Conservation (phyloP, 306 rosid species). For the Abrus precatorius region DNA sequence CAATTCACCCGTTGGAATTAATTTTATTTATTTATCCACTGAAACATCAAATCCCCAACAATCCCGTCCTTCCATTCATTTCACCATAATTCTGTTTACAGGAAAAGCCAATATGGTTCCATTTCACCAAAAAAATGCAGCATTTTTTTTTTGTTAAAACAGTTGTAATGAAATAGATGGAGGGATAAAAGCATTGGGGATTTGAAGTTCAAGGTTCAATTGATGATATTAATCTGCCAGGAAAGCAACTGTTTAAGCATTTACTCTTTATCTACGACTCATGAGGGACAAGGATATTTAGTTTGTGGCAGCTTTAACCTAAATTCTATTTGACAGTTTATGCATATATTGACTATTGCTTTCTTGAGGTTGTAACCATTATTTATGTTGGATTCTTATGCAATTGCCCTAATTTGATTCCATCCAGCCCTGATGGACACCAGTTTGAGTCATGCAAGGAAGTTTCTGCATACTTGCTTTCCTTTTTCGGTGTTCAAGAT, state of each 20-base stretch:
- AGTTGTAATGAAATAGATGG: conserved; percentile 10
- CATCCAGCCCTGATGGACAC: conserved; percentile 82
- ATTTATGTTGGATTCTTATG: conserved; percentile 49
- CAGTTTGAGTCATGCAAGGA: conserved; percentile 81
- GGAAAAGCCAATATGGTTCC: neutral
- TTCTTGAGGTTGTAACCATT: conserved; percentile 35
- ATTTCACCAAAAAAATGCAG: neutral
- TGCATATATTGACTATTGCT: conserved; percentile 37
- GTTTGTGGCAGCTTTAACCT: conserved; percentile 29
- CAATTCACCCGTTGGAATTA: neutral
- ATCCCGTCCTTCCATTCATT: neutral
- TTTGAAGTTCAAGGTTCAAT: conserved; percentile 21
- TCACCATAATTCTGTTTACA: neutral
- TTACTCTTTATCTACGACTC: neutral
- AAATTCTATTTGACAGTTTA: conserved; percentile 8
- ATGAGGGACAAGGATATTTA: conserved; percentile 18
- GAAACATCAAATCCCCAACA: conserved; percentile 11
- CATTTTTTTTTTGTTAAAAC: neutral
- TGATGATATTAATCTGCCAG: conserved; percentile 16
- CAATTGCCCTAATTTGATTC: conserved; percentile 54
- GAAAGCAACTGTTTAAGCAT: conserved; percentile 9
- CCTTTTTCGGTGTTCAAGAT: conserved; percentile 56
- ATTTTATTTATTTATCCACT: neutral
- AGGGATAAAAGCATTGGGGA: conserved; percentile 8
- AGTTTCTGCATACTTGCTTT: conserved; percentile 66